Evolutionary conservation across 2,329 filamentous ascomycete genomes (phyloP), one percentile per base, ranked within the genome.

Genomic region (Fusarium begoniae): DNA sequence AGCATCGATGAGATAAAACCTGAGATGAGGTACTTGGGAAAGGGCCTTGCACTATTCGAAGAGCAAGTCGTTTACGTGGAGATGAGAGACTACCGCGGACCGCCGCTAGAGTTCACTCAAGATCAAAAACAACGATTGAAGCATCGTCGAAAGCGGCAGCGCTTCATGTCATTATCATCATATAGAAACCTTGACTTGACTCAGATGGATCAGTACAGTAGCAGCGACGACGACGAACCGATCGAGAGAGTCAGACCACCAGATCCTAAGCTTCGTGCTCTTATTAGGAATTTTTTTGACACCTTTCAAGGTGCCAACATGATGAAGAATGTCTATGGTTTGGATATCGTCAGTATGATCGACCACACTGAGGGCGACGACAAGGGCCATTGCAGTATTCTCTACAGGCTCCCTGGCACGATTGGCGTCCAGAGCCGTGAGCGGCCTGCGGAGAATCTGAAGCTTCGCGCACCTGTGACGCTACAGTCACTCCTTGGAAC

Each of bases 121-220:
- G 45, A 47, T 6, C 18, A 47, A 11, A 28, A 47, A 8, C 24
- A 47, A 20, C 45, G 26, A 5, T 3, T 47, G 13, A 28, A 47
- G 13, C 0, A 15, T 1, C 44, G 44, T 11, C 24, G 24, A 47
- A 47, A 47, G 44, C 24, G 44, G 1, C 12, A 47, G 44, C 44
- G 24, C 0, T 47, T 22, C 13, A 3, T 47, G 6, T 14, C 12
- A 10, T 47, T 18, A 10, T 10, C 24, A 47, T 1, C 24, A 20
- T 0, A 47, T 0, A 47, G 8, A 8, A 28, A 9, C 2, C 12
- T 0, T 14, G 44, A 47, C 8, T 7, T 20, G 5, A 47, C 18
- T 20, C 44, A 47, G 12, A 22, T 47, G 0, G 44, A 15, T 3
- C 18, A 15, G 3, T 28, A 10, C 18, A 47, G 24, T 8, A 47